Base-by-base conservation (phyloP, 2,329 filamentous ascomycete genomes). In the Ophiocordyceps robertsii region DNA sequence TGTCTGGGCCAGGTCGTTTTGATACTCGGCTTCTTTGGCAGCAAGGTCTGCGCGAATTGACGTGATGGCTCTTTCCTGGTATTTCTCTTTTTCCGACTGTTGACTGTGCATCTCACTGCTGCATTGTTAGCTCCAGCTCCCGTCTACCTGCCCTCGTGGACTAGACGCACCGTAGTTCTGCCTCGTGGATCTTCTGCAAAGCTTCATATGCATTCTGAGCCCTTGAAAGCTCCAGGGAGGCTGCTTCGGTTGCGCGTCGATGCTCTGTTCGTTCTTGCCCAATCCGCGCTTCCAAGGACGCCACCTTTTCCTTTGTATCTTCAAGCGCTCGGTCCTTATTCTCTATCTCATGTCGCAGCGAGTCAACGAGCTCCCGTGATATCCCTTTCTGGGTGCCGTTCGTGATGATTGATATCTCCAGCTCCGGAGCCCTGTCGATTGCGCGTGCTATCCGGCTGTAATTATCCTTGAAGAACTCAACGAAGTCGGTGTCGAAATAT, bases 401-500 rank as follows among this genome's bases (percentile, higher is more conserved):
- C 37, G 80, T 73, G 44, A 88, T 70, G 11, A 92, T 75, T 0
- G 87, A 82, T 24, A 93, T 80, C 58, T 98, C 92, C 46, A 93
- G 69, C 1, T 82, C 86, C 1, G 92, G 92, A 47, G 95, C 86
- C 46, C 90, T 80, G 61, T 98, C 92, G 52, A 98, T 85, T 13
- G 87, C 84, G 47, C 87, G 78, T 33, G 82, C 68, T 44, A 95
- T 66, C 9, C 89, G 82, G 53, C 84, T 90, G 57, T 93, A 96
- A 56, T 95, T 95, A 55, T 96, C 89, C 56, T 95, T 95, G 53
- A 95, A 77, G 54, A 96, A 95, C 46, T 95, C 85, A 43, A 98
- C 80, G 60, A 95, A 96, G 0, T 76, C 76, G 38, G 77, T 72
- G 51, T 95, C 88, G 49, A 96, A 92, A 57, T 79, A 93, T 1